Evolutionary conservation across 1,139 yeast genomes (phyloP), one percentile per base, ranked within the genome.

Genomic region (Lodderomyces orthopsilosis): DNA sequence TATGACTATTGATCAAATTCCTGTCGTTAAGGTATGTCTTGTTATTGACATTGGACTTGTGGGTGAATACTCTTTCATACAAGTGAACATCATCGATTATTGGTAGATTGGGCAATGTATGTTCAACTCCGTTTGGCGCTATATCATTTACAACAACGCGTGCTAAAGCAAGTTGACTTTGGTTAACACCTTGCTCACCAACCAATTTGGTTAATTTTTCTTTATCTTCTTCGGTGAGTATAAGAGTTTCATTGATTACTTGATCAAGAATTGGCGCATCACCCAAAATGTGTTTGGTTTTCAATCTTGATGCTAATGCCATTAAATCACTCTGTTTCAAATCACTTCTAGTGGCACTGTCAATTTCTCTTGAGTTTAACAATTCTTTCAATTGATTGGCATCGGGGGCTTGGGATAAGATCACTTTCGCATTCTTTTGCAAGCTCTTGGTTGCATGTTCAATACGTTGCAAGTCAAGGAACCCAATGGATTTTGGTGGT

Each of bases 51-150:
- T 80, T 70, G 0, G 97, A 90, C 51, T 82, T 83, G 61, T 93
- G 98, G 19, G 85, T 79, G 56, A 90, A 93, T 0, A 90, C 96
- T 43, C 87, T 76, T 9, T 82, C 79, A 48, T 73, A 69, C 19
- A 91, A 74, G 4, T 69, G 70, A 1, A 77, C 75, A 55, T 85
- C 79, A 9, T 70, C 62, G 41, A 93, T 87, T 19, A 62, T 63
- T 0, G 98, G 98, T 21, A 91, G 63, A 5, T 71, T 70, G 1
- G 97, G 97, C 39, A 54, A 41, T 2, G 33, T 18, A 27, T 45
- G 32, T 37, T 47, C 44, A 22, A 41, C 1, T 81, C 84, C 68
- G 62, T 58, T 49, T 41, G 41, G 44, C 7, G 43, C 37, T 52
- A 48, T 53, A 41, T 51, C 58, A 19, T 45, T 32, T 15, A 35